Conservation (phyloP, 2,329 filamentous ascomycete species). For the Stagonosporopsis chrysanthemi region DNA sequence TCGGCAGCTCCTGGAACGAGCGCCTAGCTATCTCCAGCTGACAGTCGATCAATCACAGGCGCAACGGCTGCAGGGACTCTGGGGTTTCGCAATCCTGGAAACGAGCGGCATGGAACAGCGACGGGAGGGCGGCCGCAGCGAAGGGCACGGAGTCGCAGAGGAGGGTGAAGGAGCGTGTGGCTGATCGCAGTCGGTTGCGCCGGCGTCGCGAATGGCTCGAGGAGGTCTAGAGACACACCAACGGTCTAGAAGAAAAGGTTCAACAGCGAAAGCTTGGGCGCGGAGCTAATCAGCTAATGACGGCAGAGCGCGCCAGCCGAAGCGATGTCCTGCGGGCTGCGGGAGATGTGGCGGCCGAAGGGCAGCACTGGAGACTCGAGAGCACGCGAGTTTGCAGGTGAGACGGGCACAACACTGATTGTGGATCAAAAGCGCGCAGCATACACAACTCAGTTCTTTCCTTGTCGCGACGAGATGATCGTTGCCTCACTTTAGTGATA, state of each 20-base stretch:
- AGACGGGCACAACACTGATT: neutral
- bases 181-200: conserved; percentile 20
- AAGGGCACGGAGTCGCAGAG: conserved; percentile 8
- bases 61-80: conserved; percentile 27
- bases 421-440: conserved; percentile 5
- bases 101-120: conserved; percentile 31
- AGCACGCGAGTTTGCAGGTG: neutral
- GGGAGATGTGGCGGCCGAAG: conserved; percentile 13
- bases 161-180: conserved; percentile 25
- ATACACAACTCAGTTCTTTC: conserved; percentile 1
- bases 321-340: conserved; percentile 15
- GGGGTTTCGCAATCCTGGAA: conserved; percentile 23
- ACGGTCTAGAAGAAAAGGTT: conserved; percentile 36
- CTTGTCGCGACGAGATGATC: conserved; percentile 10
- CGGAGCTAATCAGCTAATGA: conserved; percentile 34
- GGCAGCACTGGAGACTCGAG: neutral
- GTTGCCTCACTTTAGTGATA: conserved; percentile 10
- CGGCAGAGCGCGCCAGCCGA: conserved; percentile 24
- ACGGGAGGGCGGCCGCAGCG: conserved; percentile 16
- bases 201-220: conserved; percentile 23
- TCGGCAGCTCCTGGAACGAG: neutral
- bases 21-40: conserved; percentile 4
- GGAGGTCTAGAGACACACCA: conserved; percentile 1
- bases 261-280: conserved; percentile 32
- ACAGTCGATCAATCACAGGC: conserved; percentile 14